Evolutionary conservation across 164 flowering plant genomes (phyloP).

Genomic region (Sedum album): DNA sequence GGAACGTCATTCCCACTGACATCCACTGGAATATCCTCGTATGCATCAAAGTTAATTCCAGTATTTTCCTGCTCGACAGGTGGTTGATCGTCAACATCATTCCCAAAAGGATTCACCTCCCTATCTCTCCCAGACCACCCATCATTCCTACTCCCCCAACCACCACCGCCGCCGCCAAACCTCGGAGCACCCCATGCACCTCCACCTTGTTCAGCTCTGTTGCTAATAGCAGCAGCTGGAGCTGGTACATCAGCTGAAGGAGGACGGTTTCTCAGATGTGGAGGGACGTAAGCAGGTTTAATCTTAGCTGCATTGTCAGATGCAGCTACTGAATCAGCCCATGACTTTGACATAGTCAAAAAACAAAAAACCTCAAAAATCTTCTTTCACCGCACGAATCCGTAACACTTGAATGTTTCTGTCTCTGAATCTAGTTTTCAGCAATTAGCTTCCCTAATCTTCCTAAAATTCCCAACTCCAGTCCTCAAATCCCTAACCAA

Average conservation of each 20-base stretch:
- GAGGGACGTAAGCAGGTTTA: conserved; percentile 55
- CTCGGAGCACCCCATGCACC: conserved; percentile 20
- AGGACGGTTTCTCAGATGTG: conserved; percentile 58
- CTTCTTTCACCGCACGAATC: not conserved
- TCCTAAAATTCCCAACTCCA: not conserved
- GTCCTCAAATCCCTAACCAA: conserved; percentile 1
- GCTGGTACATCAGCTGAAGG: conserved; percentile 32
- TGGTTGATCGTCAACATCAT: conserved; percentile 27
- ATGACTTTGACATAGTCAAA: conserved; percentile 38
- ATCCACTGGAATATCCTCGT: conserved; percentile 77
- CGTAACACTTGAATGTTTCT: not conserved
- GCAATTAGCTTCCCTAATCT: not conserved
- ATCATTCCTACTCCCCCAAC: conserved; percentile 36
- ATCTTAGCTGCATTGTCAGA: conserved; percentile 36
- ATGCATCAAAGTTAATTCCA: conserved; percentile 78
- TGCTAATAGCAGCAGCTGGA: conserved; percentile 14
- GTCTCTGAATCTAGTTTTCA: not conserved
- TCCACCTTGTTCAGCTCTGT: conserved; percentile 11
- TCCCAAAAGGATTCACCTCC: conserved; percentile 64
- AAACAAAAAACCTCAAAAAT: not conserved
- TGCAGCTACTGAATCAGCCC: conserved; percentile 61
- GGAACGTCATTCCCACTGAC: conserved; percentile 72
- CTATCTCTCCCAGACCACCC: conserved; percentile 52
- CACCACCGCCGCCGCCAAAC: conserved; percentile 30
- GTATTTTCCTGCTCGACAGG: conserved; percentile 46